A percentile compares a stretch with the other conserved stretches of the same genome.
These are phyloP conservation scores for Jamesozyma spencerorum DNA, from an alignment of 805 yeast genomes.

Conservation along the genomic window DNA sequence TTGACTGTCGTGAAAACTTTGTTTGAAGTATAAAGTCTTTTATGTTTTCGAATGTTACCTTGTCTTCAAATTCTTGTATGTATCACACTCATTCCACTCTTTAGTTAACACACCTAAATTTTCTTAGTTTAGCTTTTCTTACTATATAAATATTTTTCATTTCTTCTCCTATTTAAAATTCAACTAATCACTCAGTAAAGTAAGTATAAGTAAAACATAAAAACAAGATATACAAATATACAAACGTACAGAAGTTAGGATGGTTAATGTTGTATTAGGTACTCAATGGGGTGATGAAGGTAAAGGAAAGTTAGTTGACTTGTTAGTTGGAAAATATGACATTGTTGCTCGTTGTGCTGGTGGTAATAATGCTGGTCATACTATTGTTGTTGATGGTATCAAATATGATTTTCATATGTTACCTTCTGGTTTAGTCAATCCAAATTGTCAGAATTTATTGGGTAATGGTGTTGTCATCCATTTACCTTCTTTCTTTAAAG, in stretches of 20 bases:
- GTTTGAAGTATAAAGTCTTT: no score
- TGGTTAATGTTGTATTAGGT: slow-evolving; percentile 78
- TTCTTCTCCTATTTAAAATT: no score
- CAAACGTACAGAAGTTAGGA: slow-evolving; percentile 7
- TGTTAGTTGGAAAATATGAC: slow-evolving; percentile 88
- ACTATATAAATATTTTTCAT: no score
- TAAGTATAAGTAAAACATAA: background rate
- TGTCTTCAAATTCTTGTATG: no score
- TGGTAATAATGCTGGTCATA: slow-evolving; percentile 99
- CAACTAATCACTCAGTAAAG: background rate
- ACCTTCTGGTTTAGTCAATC: slow-evolving; percentile 95
- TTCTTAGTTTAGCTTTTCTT: no score
- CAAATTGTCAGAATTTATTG: slow-evolving; percentile 77
- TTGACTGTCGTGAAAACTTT: no score
- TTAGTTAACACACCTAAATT: no score
- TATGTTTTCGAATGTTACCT: no score
- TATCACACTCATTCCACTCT: no score
- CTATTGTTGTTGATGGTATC: slow-evolving; percentile 80
- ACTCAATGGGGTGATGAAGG: slow-evolving; percentile 99
- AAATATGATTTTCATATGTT: slow-evolving; percentile 98
- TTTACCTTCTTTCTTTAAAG: slow-evolving; percentile 85
- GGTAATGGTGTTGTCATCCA: slow-evolving; percentile 97
- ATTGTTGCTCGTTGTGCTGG: slow-evolving; percentile 98
- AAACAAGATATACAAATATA: background rate
- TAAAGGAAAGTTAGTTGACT: slow-evolving; percentile 93